phyloP scores from a whole-genome alignment of 2,329 filamentous ascomycete genomes.

The Fusarium sp. region DNA sequence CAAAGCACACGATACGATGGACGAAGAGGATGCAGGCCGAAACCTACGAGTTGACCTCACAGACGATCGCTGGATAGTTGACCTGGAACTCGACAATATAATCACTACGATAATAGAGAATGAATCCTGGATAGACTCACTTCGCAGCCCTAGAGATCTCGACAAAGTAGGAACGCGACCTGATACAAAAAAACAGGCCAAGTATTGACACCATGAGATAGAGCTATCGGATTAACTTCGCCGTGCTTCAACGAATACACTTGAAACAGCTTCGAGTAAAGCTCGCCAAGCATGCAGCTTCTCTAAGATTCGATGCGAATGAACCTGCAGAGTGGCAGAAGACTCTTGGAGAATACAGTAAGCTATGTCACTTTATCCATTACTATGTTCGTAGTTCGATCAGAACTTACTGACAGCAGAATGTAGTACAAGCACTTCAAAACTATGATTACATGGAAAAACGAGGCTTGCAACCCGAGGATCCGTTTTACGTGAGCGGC shows the following conservation, averaged over 20 bases:
- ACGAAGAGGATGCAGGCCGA: not conserved
- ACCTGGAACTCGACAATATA: not conserved
- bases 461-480: not conserved
- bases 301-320: not conserved
- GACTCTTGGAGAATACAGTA: not conserved
- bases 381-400: accelerated
- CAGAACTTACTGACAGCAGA: not conserved
- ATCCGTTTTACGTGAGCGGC: not conserved
- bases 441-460: not conserved
- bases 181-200: accelerated
- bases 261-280: not conserved
- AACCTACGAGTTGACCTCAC: not conserved
- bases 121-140: not conserved
- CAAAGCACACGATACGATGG: not conserved
- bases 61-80: not conserved
- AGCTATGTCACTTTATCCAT: accelerated
- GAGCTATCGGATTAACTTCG: not conserved
- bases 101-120: not conserved
- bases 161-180: not conserved
- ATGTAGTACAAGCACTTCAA: not conserved
- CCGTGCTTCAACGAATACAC: not conserved
- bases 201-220: not conserved
- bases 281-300: not conserved
- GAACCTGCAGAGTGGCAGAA: not conserved
- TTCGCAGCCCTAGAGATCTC: not conserved